Evolutionary conservation across 2,329 filamentous ascomycete genomes (phyloP), one percentile per base, ranked within the genome.

Genomic region (Sordariomycetes sp.): DNA sequence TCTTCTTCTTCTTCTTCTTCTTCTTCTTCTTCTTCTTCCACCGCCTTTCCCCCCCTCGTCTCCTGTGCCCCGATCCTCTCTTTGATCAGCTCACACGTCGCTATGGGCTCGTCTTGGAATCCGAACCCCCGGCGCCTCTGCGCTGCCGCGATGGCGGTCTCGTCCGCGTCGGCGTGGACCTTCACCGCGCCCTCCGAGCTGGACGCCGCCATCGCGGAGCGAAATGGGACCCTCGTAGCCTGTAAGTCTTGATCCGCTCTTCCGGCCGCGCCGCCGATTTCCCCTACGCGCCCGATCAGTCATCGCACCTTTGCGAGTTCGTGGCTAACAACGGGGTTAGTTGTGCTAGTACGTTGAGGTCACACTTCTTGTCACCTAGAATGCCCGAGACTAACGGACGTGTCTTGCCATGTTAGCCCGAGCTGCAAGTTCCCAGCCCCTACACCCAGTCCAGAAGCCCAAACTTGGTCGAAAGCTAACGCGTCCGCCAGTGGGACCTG

Each of bases 401-500:
- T 8, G 17, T 39, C 24, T 24, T 42, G 2, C n/a, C 36, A 22
- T 20, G n/a, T 17, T 20, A 63, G 62, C 57, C 58, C n/a, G 39
- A 56, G 17, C 45, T 58, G 61, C 60, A 57, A 59, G 61, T 56
- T 56, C 17, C 28, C 4, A 32, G 28, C 28, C 28, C 28, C 8
- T 15, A 2, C 53, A 36, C 1, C 13, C 39, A 2, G 15, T n/a
- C 39, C 7, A 17, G 39, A 45, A 17, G 6, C 17, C 17, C 20
- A 10, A 42, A n/a, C 10, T 53, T 6, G 34, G 5, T 35, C 25
- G 15, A 15, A 17, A 7, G 17, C 39, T 45, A 45, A 45, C 39
- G 32, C 4, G 17, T 5, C 8, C 13, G 12, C n/a, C 28, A 64
- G 61, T 24, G 54, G 59, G 35, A 24, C 54, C 15, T 62, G 61